Evolutionary conservation across 257 asterid species (phyloP).

Genomic region (Scutellaria galericulata): DNA sequence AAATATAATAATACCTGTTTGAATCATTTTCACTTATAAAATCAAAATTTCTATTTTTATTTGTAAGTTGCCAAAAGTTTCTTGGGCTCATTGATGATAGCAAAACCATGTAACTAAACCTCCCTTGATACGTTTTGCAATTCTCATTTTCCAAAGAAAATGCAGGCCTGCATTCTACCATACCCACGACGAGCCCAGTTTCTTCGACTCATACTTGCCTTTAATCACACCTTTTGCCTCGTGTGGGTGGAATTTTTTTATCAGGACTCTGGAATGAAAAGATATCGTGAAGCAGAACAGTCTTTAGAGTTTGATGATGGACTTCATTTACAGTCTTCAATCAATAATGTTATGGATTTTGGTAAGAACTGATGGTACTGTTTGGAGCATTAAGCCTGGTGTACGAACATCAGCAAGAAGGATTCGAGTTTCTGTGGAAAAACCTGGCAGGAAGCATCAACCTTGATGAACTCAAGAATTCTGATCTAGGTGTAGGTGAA

Average conservation of each 20-base stretch:
- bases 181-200: no score
- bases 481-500: constrained; percentile 53
- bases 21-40: no score
- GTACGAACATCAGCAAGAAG: constrained; percentile 62
- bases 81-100: no score
- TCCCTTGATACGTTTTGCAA: no score
- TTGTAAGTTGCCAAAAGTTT: no score
- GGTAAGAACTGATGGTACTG: constrained; percentile 40
- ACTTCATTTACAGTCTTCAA: constrained; percentile 26
- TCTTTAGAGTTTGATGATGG: constrained; percentile 21
- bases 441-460: constrained; percentile 59
- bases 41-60: no score
- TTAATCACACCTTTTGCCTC: constrained; percentile 10
- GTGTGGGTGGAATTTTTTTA: constrained; percentile 36
- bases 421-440: constrained; percentile 69
- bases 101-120: no score
- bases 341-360: background rate
- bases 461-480: constrained; percentile 43
- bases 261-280: constrained; percentile 19
- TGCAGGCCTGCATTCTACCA: no score
- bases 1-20: no score
- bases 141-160: no score
- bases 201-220: background rate
- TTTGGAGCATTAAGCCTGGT: constrained; percentile 58
- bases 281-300: constrained; percentile 18